phyloP scores from a whole-genome alignment of 768 basidiomycete genomes.

The Mrakia blollopis region DNA sequence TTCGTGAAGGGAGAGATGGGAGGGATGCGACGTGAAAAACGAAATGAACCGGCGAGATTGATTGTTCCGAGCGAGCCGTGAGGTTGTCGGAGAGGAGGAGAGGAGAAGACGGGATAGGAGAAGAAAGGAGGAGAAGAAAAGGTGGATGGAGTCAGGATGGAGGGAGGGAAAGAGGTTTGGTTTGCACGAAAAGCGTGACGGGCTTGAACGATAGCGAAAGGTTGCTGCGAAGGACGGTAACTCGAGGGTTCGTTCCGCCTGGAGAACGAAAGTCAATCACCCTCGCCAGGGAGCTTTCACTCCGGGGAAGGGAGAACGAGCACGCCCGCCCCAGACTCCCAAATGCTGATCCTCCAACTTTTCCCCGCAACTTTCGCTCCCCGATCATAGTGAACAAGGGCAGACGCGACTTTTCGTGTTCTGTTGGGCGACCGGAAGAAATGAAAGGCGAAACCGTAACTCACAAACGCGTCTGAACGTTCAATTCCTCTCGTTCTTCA shows the following conservation, averaged over 20 bases:
- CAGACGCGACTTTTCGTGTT: too few relatives aligned
- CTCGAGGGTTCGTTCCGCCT: conserved; percentile 1
- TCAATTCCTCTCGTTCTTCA: neutral
- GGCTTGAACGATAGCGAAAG: conserved; percentile 5
- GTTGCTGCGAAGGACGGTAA: neutral
- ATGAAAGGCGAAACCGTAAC: neutral
- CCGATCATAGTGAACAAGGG: too few relatives aligned
- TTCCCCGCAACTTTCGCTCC: neutral
- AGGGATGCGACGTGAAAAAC: neutral
- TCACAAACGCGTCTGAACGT: conserved; percentile 4
- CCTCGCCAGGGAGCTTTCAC: neutral
- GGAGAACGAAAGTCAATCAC: conserved; percentile 17
- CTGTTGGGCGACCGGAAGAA: neutral
- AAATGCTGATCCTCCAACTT: neutral
- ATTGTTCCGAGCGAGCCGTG: neutral
- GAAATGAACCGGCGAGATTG: neutral
- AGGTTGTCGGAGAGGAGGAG: neutral
- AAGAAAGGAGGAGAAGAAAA: neutral
- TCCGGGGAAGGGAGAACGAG: conserved; percentile 5
- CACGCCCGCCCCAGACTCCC: neutral
- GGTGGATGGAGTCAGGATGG: conserved; percentile 3
- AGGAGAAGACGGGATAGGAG: conserved; percentile 3
- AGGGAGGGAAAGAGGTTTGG: conserved; percentile 3
- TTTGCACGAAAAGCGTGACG: conserved; percentile 17
- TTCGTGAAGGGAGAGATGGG: neutral